Conservation (phyloP, 768 basidiomycete species). For the Phaffia tasmanica region DNA sequence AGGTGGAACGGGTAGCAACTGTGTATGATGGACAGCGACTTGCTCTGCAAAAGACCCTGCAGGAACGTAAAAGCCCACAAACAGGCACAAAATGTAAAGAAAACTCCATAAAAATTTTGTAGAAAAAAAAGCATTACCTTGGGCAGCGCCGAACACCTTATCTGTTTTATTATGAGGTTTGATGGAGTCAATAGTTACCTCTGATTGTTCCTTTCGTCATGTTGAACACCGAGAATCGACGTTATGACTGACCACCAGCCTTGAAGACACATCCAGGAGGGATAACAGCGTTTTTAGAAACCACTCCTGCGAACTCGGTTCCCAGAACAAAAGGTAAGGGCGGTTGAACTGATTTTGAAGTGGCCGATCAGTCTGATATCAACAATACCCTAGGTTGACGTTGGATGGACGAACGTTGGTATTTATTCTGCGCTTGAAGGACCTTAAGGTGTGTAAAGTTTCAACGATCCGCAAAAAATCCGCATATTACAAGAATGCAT, state of each 20-base stretch:
- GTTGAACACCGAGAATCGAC: too few relatives aligned
- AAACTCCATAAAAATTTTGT: slow-evolving; percentile 2
- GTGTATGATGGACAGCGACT: slow-evolving; percentile 47
- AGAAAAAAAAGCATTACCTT: slow-evolving; percentile 43
- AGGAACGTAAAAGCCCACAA: neutral
- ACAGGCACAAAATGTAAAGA: neutral
- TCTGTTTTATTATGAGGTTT: slow-evolving; percentile 38
- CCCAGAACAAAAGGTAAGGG: slow-evolving; percentile 77
- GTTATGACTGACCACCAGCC: slow-evolving; percentile 44
- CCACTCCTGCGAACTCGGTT: slow-evolving; percentile 65
- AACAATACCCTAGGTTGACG: neutral
- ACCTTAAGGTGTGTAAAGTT: slow-evolving; percentile 41
- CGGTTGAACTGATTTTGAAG: slow-evolving; percentile 46
- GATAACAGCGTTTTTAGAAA: slow-evolving; percentile 59
- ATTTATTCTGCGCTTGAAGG: slow-evolving; percentile 77
- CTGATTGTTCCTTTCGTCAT: too few relatives aligned
- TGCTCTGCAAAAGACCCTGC: slow-evolving; percentile 32
- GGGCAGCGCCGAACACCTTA: slow-evolving; percentile 69
- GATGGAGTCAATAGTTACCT: too few relatives aligned
- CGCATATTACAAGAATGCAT: neutral
- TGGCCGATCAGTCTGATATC: neutral
- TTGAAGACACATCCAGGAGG: slow-evolving; percentile 67
- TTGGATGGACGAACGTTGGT: slow-evolving; percentile 46
- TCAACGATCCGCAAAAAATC: slow-evolving; percentile 38
- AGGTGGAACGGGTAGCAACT: slow-evolving; percentile 58